Evolutionary conservation across 1,284 basidiomycete genomes (phyloP).

Genomic region (Ceratorhiza oryzae-sativae): DNA sequence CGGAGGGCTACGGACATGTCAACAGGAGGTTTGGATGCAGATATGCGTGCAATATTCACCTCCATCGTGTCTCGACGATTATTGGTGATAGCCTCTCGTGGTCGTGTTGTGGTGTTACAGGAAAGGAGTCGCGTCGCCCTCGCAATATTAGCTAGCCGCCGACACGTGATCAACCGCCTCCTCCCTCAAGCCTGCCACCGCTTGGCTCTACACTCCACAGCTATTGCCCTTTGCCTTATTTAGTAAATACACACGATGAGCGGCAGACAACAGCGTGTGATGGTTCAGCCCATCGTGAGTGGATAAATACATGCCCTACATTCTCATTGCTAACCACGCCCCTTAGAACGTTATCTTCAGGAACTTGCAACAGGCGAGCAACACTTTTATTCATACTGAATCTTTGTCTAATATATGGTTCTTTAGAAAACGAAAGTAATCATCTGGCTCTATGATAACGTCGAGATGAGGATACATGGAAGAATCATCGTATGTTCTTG

Average conservation of each 20-base stretch:
- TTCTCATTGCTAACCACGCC: conserved; percentile 32
- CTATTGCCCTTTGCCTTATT: neutral
- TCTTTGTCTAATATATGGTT: neutral
- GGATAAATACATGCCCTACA: neutral
- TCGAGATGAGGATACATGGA: conserved; percentile 96
- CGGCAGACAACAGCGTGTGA: conserved; percentile 89
- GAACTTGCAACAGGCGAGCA: conserved; percentile 74
- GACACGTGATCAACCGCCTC: conserved; percentile 27
- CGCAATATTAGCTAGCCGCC: conserved; percentile 29
- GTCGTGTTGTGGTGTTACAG: conserved; percentile 21
- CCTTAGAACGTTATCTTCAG: conserved; percentile 98
- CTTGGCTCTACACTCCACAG: neutral
- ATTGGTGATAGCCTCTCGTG: neutral
- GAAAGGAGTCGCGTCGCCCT: conserved; percentile 33
- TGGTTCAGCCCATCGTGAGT: conserved; percentile 97
- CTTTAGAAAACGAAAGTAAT: conserved; percentile 81
- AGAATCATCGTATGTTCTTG: conserved; percentile 84
- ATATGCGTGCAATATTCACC: too few relatives aligned
- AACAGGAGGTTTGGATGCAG: too few relatives aligned
- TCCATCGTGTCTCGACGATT: conserved; percentile 34
- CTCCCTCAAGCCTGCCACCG: conserved; percentile 9
- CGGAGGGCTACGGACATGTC: conserved; percentile 15
- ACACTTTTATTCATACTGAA: neutral
- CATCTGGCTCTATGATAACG: conserved; percentile 98
- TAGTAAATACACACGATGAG: conserved; percentile 69